These are phyloP conservation scores for Xylariomycetidae sp. DNA, from an alignment of 2,329 filamentous ascomycete species.

Conservation along the genomic window DNA sequence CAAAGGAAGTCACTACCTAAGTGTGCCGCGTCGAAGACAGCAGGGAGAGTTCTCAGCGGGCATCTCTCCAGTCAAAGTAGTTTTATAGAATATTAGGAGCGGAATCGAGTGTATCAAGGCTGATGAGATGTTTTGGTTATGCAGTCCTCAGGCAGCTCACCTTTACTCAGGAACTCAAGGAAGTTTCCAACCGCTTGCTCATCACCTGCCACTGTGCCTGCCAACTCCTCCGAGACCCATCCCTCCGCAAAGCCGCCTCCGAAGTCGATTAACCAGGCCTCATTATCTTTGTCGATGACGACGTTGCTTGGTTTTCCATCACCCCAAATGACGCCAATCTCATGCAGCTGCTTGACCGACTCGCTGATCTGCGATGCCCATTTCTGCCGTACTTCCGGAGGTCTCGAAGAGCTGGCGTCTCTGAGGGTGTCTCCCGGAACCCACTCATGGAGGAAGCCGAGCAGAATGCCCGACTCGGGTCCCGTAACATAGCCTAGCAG, in stretches of 20 bases:
- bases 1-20: too few species aligned
- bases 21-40: too few species aligned
- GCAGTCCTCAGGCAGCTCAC: too few species aligned
- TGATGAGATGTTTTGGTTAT: too few species aligned
- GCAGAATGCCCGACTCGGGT: conserved; percentile 7
- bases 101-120: too few species aligned
- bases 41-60: too few species aligned
- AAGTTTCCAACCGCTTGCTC: conserved; percentile 7
- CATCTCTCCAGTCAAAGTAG: too few species aligned
- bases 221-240: conserved; percentile 33
- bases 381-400: conserved; percentile 7
- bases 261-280: conserved; percentile 36
- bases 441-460: conserved; percentile 11
- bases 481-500: conserved; percentile 10
- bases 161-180: conserved; percentile 7
- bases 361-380: conserved; percentile 22
- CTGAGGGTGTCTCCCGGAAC: conserved; percentile 9
- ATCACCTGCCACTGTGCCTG: conserved; percentile 33
- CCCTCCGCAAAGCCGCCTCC: conserved; percentile 34
- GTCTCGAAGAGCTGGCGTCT: conserved; percentile 8
- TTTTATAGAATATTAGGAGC: too few species aligned
- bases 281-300: conserved; percentile 30
- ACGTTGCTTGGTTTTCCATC: conserved; percentile 31
- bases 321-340: conserved; percentile 25
- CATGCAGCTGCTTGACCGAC: conserved; percentile 21